Evolutionary conservation across 2,329 filamentous ascomycete species (phyloP).

Genomic region (Microdochium paspali): DNA sequence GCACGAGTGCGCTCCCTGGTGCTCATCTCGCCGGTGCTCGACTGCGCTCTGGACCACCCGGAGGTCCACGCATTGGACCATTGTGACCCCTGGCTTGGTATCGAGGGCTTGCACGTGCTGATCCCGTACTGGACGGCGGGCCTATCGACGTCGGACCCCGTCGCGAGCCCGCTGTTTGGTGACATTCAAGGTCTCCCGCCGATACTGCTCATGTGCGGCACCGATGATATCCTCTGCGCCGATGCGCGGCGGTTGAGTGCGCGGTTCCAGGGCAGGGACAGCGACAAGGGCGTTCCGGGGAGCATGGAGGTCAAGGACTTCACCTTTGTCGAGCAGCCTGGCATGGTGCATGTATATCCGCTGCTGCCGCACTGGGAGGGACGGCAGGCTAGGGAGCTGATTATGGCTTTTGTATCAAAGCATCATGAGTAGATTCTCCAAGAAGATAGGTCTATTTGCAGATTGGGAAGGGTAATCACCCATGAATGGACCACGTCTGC

Average conservation of each 20-base stretch:
- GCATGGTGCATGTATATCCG: constrained; percentile 6
- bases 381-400: constrained; percentile 1
- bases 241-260: constrained; percentile 4
- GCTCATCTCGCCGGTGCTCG: constrained; percentile 4
- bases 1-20: constrained; percentile 1
- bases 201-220: constrained; percentile 3
- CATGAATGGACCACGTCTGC: too few species aligned
- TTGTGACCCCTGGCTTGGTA: constrained; percentile 3
- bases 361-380: constrained; percentile 5
- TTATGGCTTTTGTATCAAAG: neutral
- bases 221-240: constrained; percentile 4
- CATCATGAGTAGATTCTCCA: neutral
- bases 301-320: constrained; percentile 1
- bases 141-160: constrained; percentile 1
- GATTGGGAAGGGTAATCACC: too few species aligned
- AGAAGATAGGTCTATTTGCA: too few species aligned
- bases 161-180: constrained; percentile 3
- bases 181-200: constrained; percentile 3
- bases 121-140: neutral
- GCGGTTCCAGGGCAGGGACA: constrained; percentile 1
- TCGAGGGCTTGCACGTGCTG: constrained; percentile 1
- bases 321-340: constrained; percentile 3
- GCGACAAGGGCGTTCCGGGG: neutral
- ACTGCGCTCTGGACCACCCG: constrained; percentile 3
- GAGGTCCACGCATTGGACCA: neutral